phyloP scores from a whole-genome alignment of 2,329 filamentous ascomycete species.

The Helminthosporium solani region DNA sequence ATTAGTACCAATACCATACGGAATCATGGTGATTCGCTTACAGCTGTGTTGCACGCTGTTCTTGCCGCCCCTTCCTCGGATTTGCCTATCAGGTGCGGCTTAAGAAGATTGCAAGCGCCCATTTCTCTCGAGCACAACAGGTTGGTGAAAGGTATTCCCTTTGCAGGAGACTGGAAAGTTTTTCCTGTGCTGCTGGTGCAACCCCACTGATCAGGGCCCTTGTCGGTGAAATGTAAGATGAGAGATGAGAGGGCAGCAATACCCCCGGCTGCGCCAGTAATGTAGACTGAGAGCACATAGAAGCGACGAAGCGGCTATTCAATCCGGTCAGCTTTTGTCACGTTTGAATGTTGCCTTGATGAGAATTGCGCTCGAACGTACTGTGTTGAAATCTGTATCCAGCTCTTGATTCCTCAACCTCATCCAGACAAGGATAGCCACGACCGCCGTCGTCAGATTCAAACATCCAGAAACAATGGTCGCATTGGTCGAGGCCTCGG shows the following conservation, averaged over 20 bases:
- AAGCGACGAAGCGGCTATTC: constrained; percentile 28
- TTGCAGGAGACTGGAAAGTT: constrained; percentile 10
- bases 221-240: constrained; percentile 27
- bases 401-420: constrained; percentile 25
- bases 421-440: constrained; percentile 27
- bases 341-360: neutral
- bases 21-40: constrained; percentile 13
- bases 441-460: constrained; percentile 23
- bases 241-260: constrained; percentile 23
- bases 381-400: constrained; percentile 24
- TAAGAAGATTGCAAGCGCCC: constrained; percentile 27
- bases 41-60: constrained; percentile 28
- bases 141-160: constrained; percentile 26
- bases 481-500: constrained; percentile 23
- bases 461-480: constrained; percentile 31
- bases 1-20: neutral
- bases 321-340: constrained; percentile 8
- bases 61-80: constrained; percentile 9
- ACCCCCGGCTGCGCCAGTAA: constrained; percentile 19
- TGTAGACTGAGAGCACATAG: constrained; percentile 23
- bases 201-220: constrained; percentile 25
- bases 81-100: constrained; percentile 11
- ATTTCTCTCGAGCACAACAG: constrained; percentile 30
- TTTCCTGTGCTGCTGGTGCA: constrained; percentile 22
- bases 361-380: too few species aligned